Evolutionary conservation across 1,139 yeast genomes (phyloP).

Genomic region (Candida tetrigidarum): DNA sequence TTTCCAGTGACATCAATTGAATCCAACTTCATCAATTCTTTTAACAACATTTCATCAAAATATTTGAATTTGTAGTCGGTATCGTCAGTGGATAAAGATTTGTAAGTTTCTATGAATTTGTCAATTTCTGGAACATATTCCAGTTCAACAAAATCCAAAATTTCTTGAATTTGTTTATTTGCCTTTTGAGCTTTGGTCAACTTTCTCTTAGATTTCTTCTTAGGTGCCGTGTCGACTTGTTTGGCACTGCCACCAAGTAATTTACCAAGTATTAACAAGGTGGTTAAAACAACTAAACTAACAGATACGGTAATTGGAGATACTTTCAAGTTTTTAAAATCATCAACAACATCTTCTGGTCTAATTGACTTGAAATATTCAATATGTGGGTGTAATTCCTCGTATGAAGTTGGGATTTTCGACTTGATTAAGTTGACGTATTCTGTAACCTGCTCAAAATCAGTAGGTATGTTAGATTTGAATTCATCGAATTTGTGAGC

Average conservation of each 20-base stretch:
- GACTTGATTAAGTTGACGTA: conserved; percentile 17
- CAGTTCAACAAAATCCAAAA: conserved; percentile 47
- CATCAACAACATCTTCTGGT: conserved; percentile 31
- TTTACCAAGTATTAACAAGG: conserved; percentile 25
- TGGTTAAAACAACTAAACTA: conserved; percentile 35
- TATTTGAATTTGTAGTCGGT: conserved; percentile 57
- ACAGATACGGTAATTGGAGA: conserved; percentile 42
- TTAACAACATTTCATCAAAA: conserved; percentile 68
- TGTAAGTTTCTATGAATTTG: conserved; percentile 39
- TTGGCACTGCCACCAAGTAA: conserved; percentile 19
- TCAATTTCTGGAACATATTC: conserved; percentile 51
- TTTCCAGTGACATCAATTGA: conserved; percentile 59
- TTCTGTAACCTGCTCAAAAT: conserved; percentile 16
- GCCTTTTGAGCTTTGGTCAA: conserved; percentile 48
- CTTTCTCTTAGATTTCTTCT: conserved; percentile 38
- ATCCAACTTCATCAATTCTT: conserved; percentile 67
- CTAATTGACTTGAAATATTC: conserved; percentile 16
- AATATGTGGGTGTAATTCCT: conserved; percentile 15
- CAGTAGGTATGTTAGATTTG: conserved; percentile 16
- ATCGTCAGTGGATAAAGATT: conserved; percentile 38
- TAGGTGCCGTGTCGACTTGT: conserved; percentile 12
- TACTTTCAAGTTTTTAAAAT: conserved; percentile 32
- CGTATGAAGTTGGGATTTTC: conserved; percentile 12
- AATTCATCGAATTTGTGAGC: conserved; percentile 17
- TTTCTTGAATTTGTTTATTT: conserved; percentile 43